Evolutionary conservation across 805 yeast genomes (phyloP), one percentile per base, ranked within the genome.

Genomic region (Saturnispora saitoi): DNA sequence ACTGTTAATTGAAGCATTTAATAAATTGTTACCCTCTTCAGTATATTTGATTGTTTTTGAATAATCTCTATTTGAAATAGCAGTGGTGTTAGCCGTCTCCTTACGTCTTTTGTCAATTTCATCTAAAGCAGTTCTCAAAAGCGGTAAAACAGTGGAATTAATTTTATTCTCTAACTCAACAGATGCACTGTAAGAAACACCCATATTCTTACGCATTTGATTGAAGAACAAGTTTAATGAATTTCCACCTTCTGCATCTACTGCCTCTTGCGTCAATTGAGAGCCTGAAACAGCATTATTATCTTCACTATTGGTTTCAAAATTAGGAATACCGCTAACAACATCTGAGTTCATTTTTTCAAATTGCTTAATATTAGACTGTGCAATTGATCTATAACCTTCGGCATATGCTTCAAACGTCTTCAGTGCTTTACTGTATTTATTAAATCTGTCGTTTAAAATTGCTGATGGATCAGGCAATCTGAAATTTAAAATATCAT

Each of bases 101-200:
- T 72, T 72, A 60, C 65, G 65, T 57, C 72, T 76, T 53, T 68
- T 60, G 22, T 64, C 65, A 41, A 77, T 56, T 47, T 73, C 77
- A 9, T 58, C 59, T 28, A 58, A 55, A 15, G 73, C 58, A 24
- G 66, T 63, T 42, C 70, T 74, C 44, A 77, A 58, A 45, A 68
- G 72, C 7, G 80, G 79, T 11, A 71, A 45, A 11, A 73, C 63
- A 24, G 67, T 62, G 7, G 61, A 44, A 52, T 60, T 64, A 51
- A 73, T 57, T 46, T 68, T 57, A 32, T 55, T 58, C 51, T 70
- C 76, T n/a, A 70, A 62, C 40, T 72, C 72, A 4, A 48, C 47
- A 9, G 73, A 62, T 39, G 67, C 61, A 44, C 60, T 63, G 45
- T 65, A 55, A 29, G 70, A 54, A 11, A 49, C 52, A 32, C 70